Evolutionary conservation across 164 flowering plant genomes (phyloP).

Genomic region (Berberis vulgaris): DNA sequence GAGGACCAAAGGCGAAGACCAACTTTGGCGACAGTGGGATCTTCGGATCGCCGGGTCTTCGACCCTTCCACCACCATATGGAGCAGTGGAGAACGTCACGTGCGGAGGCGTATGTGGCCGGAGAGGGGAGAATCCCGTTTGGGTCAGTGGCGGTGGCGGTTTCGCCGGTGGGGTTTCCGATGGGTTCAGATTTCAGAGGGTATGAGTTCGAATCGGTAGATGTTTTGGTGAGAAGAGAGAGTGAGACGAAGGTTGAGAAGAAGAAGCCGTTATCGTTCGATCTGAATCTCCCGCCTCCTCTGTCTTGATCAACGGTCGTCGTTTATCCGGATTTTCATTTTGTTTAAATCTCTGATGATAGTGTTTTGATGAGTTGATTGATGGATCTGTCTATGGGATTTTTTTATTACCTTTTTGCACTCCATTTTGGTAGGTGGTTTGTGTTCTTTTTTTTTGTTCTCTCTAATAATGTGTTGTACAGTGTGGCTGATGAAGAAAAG

Average conservation of each 20-base stretch:
- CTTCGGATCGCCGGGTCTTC: not conserved
- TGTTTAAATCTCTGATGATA: not conserved
- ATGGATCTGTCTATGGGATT: too few relatives aligned
- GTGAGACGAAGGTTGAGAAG: constrained; percentile 17
- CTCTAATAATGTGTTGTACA: too few relatives aligned
- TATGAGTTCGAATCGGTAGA: constrained; percentile 28
- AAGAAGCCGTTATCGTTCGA: constrained; percentile 45
- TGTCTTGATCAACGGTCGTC: constrained; percentile 20
- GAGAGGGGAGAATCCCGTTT: constrained; percentile 1
- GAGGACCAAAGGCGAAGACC: constrained; percentile 51
- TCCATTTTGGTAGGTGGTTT: too few relatives aligned
- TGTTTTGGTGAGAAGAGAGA: constrained; percentile 12
- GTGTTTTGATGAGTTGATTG: too few relatives aligned
- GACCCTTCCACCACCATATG: constrained; percentile 3
- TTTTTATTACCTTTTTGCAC: too few relatives aligned
- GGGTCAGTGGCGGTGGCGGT: not conserved
- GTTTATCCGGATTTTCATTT: not conserved
- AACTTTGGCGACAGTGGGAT: constrained; percentile 27
- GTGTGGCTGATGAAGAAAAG: too few relatives aligned
- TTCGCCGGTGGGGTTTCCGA: not conserved
- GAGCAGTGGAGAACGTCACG: constrained; percentile 9
- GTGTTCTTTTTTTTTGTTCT: too few relatives aligned
- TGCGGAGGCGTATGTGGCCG: not conserved
- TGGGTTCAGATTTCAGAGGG: constrained; percentile 21
- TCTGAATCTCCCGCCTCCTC: constrained; percentile 47